Base-by-base conservation (phyloP, 192 early-diverging fungal genomes). In the Backusella tuberculispora region DNA sequence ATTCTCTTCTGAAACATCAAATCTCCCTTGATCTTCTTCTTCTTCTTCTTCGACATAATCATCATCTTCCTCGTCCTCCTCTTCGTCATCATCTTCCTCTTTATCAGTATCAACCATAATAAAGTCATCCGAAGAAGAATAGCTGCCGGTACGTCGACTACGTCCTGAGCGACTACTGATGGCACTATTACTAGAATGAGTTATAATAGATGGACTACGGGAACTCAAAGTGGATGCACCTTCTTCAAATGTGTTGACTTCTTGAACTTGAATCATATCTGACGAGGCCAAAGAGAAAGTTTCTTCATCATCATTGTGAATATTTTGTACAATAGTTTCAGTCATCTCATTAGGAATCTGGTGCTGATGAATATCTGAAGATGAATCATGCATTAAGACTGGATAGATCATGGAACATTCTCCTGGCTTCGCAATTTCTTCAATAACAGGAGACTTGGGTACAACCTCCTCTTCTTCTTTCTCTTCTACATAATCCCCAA, bases 341-440 rank as follows among this genome's bases (percentile, higher is more conserved):
- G 34, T 66, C 64, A 34, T 38, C 15, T 66, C 38, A 3, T 40
- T 66, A 3, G 64, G 26, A 2, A n/a, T 17, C 15, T 40, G 17
- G 9, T 17, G 12, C 46, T 14, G 34, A 66, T 66, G 64, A 26
- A 66, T 66, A 40, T 34, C 38, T 13, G 64, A 40, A 3, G 64
- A 66, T 1, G 38, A 38, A 7, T 34, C 64, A n/a, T 34, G 38
- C 64, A 66, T 66, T 3, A 40, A n/a, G 13, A 34, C 26, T 5
- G 26, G 64, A 5, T 66, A 40, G 29, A 60, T 60, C 53, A 60
- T 60, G 64, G 64, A n/a, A 26, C 38, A 66, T 8, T 38, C 64
- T 40, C 64, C 38, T 15, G 64, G 38, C 1, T 34, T 15, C 4
- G 15, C n/a, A 7, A 14, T 12, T 17, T 66, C 64, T 38, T 34